Evolutionary conservation across 257 asterid species (phyloP), one percentile per base, ranked within the genome.

Genomic region (Prunella vulgaris): DNA sequence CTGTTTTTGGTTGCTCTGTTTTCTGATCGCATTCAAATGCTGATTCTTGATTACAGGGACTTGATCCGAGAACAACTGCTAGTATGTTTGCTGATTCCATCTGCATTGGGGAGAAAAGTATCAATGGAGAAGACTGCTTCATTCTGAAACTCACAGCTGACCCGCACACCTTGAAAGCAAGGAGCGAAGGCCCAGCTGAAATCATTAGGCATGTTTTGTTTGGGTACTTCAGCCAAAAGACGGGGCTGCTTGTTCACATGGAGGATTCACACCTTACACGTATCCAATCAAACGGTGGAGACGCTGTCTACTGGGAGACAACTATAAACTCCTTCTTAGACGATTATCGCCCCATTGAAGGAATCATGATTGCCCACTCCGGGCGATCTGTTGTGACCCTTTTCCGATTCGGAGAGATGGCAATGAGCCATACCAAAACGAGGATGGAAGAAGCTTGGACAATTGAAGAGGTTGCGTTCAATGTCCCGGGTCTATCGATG

Each of bases 401-500:
- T 69, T 91, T 89, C 87, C 82, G 99, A n/a, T 91, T 94, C 38
- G 97, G 99, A 21, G 99, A 94, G 77, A 82, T 81, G 84, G 97
- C 96, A 0, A 85, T 86, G 96, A 94, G 97, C 78, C 99, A 94
- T 75, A 81, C 96, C 1, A 94, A 89, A 53, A 91, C 99, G 0
- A 88, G 96, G 76, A 94, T 94, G 99, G 99, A 94, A 76, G 99
- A 94, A 76, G 95, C 93, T 3, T 94, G 99, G 97, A 87, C 93
- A 7, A 90, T 94, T 7, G 97, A 94, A 69, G 99, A 94, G 80
- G 99, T 89, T 1, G 97, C 97, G 0, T 91, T 94, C 54, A 91
- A 94, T 61, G 88, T 94, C 13, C 97, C 95, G 0, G 99, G 99
- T 33, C 77, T 94, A 28, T 91, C 97, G 7, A n/a, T 87, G 65